phyloP scores from a whole-genome alignment of 257 asterid genomes.

The Paulownia fortunei region DNA sequence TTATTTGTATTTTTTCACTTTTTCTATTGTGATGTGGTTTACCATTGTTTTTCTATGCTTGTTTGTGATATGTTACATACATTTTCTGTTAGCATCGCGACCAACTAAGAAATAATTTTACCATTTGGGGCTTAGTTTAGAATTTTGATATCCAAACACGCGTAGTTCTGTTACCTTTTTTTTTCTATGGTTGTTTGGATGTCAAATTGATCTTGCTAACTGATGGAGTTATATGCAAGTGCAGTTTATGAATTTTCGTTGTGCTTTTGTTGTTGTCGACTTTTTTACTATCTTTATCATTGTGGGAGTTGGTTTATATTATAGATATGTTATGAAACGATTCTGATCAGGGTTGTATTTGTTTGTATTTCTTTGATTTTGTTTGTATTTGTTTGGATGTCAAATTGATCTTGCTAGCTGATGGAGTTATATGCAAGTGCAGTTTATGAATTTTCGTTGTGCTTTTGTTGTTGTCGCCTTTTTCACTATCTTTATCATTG shows the following conservation, averaged over 20 bases:
- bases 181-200: neutral
- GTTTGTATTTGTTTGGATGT: too few species aligned
- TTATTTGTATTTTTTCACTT: neutral
- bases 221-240: constrained; percentile 3
- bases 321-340: neutral
- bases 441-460: neutral
- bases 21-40: neutral
- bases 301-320: neutral
- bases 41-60: neutral
- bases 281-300: neutral
- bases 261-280: neutral
- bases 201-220: neutral
- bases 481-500: neutral
- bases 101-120: neutral
- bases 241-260: neutral
- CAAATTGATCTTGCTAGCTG: neutral
- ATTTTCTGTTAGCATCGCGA: neutral
- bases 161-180: neutral
- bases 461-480: neutral
- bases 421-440: neutral
- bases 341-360: constrained; percentile 9
- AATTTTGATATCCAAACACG: neutral
- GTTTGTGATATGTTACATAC: constrained; percentile 2
- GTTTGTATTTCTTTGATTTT: neutral
- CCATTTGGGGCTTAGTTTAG: neutral